A percentile compares a stretch with the other conserved stretches of the same genome.
These are phyloP conservation scores for Lachnellula subtilissima DNA, from an alignment of 2,329 filamentous ascomycete species.

Conservation along the genomic window DNA sequence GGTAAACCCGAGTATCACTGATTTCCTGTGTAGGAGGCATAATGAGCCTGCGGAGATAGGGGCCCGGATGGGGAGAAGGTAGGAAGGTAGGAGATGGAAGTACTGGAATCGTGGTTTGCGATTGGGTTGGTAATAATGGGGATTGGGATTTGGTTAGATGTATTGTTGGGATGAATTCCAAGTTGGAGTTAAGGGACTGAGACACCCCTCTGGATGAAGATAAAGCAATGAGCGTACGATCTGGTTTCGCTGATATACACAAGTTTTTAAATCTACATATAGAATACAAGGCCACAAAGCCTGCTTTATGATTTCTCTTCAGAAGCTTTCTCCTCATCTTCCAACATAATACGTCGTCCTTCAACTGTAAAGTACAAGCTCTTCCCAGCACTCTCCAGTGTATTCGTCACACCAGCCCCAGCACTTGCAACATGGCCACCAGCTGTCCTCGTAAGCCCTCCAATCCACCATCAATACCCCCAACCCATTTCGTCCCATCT, in stretches of 20 bases:
- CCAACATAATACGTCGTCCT: conserved; percentile 72
- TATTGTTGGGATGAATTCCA: conserved; percentile 88
- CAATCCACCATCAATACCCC: conserved; percentile 75
- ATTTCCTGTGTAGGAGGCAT: conserved; percentile 57
- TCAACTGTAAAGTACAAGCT: conserved; percentile 87
- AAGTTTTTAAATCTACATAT: conserved; percentile 20
- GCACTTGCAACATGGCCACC: conserved; percentile 74
- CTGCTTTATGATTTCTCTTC: conserved; percentile 7
- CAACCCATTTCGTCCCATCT: conserved; percentile 55
- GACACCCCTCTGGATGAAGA: neutral
- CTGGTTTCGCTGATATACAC: neutral
- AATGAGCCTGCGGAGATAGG: conserved; percentile 32
- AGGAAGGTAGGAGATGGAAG: conserved; percentile 59
- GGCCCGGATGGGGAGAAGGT: conserved; percentile 27
- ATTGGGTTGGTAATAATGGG: conserved; percentile 82
- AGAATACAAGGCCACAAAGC: conserved; percentile 23
- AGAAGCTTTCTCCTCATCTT: conserved; percentile 55
- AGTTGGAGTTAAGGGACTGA: conserved; percentile 42
- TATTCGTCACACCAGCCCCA: conserved; percentile 69
- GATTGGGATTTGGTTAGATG: conserved; percentile 89
- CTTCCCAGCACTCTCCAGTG: conserved; percentile 75
- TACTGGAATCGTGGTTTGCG: conserved; percentile 85
- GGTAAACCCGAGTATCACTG: conserved; percentile 72
- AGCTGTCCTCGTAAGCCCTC: conserved; percentile 78
- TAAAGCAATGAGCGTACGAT: too few relatives aligned